phyloP scores from a whole-genome alignment of 768 basidiomycete species.

The Zangia roseola region DNA sequence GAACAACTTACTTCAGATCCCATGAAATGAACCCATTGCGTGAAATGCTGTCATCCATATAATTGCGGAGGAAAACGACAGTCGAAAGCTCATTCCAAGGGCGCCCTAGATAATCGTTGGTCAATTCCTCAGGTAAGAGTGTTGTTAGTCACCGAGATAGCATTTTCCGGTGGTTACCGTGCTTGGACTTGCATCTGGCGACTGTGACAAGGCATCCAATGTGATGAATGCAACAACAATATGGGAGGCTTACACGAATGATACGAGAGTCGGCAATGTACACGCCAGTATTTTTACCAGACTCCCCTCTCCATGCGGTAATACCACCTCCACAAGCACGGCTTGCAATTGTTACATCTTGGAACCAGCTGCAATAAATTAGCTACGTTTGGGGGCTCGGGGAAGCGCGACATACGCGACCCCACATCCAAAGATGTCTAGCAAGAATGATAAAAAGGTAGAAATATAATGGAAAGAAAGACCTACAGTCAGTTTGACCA shows the following conservation, averaged over 20 bases:
- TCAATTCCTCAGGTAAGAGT: neutral
- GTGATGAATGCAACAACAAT: too few relatives aligned
- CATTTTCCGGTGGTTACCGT: slow-evolving; percentile 45
- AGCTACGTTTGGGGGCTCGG: too few relatives aligned
- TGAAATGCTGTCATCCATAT: slow-evolving; percentile 37
- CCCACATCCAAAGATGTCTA: neutral
- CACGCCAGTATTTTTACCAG: slow-evolving; percentile 40
- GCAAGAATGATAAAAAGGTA: neutral
- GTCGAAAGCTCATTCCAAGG: slow-evolving; percentile 64
- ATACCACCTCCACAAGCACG: slow-evolving; percentile 63
- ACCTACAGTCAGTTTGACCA: slow-evolving; percentile 62
- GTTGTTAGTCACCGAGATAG: slow-evolving; percentile 41
- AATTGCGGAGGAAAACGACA: slow-evolving; percentile 42
- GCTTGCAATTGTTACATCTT: slow-evolving; percentile 54
- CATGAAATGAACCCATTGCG: slow-evolving; percentile 55
- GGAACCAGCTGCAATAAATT: slow-evolving; percentile 53
- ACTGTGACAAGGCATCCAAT: slow-evolving; percentile 31
- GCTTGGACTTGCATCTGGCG: slow-evolving; percentile 55
- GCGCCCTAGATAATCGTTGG: slow-evolving; percentile 25
- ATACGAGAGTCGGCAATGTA: slow-evolving; percentile 14
- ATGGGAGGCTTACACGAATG: too few relatives aligned
- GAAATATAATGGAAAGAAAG: neutral
- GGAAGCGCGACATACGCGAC: neutral
- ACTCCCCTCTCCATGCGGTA: slow-evolving; percentile 61
- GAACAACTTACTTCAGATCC: slow-evolving; percentile 14